Evolutionary conservation across 129 eudicot genomes (phyloP), one percentile per base, ranked within the genome.

Genomic region (Calendula officinalis): DNA sequence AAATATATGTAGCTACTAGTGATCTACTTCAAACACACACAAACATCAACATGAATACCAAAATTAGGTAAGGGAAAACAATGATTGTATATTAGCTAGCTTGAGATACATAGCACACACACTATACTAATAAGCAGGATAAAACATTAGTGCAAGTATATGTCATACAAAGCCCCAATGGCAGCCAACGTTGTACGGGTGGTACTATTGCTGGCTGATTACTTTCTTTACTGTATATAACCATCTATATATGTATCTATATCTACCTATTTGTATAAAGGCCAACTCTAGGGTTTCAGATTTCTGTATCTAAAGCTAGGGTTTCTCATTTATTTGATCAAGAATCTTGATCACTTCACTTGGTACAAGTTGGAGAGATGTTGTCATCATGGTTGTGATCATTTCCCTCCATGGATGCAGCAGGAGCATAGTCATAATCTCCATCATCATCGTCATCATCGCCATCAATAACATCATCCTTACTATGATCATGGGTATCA

Each of bases 351-450:
- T 36, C 68, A 13, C 8, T 17, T 30, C 40, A 64, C 9, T 8
- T 8, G 30, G 50, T 38, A 22, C 30, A 22, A 35, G 66, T 59
- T 12, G 65, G 66, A 53, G 62, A 46, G 56, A 47, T 47, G 48
- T 39, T 13, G 6, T 36, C 27, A 44, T 30, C 48, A 12, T 48
- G 8, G 30, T 34, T 56, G 45, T 22, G 30, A 22, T 5, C 61
- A 54, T 46, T 58, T 5, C n/a, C 82, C 45, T 77, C 77, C 65
- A 66, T 71, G 64, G 70, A 70, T 55, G 84, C 84, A 80, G 81
- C 81, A n/a, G 85, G 82, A 8, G 79, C 82, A 37, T 47, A 81
- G 68, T 81, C 80, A 56, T 63, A 69, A 8, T 44, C 70, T 0
- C 75, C 76, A 36, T 80, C 82, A 33, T 75, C 77, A 15, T 46